Conservation (phyloP, 208 protist genomes). For the Naegleria lovaniensis region DNA sequence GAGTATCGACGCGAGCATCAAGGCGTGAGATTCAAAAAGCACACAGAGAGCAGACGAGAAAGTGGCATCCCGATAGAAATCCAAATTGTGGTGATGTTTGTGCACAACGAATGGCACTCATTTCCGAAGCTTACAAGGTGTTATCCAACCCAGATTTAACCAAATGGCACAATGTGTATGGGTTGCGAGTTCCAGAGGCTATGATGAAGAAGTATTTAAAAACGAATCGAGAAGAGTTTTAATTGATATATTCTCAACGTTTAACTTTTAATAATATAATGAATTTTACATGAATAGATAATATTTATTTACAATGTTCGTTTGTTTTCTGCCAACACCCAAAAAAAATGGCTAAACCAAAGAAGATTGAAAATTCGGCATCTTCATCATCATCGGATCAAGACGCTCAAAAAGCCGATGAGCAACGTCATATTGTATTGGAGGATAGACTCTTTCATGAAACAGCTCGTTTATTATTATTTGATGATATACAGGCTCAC, state of each 20-base stretch:
- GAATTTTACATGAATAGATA: no score
- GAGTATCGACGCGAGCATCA: neutral
- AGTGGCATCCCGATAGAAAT: constrained; percentile 24
- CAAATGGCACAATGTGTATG: neutral
- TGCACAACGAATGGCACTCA: neutral
- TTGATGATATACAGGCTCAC: neutral
- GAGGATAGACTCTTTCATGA: neutral
- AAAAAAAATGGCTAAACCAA: neutral
- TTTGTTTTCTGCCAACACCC: no score
- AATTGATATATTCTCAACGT: no score
- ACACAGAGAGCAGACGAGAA: neutral
- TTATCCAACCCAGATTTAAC: neutral
- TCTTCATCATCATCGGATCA: neutral
- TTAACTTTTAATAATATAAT: no score
- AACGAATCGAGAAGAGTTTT: no score
- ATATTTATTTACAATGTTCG: no score
- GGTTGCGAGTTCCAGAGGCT: neutral
- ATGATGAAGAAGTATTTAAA: neutral
- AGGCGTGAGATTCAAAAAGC: neutral
- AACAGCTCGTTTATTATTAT: neutral
- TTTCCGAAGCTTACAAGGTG: constrained; percentile 14
- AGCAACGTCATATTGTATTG: neutral
- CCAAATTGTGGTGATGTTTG: neutral
- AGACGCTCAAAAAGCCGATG: neutral
- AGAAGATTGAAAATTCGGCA: neutral